These are phyloP conservation scores for Neohortaea acidophila DNA, from an alignment of 495 filamentous ascomycete species.

Conservation along the genomic window DNA sequence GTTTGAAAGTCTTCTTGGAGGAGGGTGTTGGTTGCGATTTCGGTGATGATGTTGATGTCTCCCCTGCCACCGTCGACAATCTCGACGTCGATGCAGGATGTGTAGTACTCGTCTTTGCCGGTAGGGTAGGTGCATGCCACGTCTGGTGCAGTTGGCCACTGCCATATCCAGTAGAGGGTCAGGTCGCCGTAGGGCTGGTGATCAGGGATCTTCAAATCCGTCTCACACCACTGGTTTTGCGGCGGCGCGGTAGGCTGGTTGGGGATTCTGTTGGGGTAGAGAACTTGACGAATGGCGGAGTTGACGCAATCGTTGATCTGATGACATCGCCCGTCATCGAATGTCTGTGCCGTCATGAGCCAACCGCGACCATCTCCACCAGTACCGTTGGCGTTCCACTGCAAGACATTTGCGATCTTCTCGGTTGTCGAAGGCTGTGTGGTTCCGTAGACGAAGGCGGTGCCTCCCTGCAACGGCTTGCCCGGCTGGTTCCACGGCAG, in stretches of 20 bases:
- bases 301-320: constrained; percentile 45
- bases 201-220: constrained; percentile 52
- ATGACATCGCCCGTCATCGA: constrained; percentile 74
- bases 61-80: constrained; percentile 30
- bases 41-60: constrained; percentile 29
- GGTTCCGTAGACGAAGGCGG: constrained; percentile 72
- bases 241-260: constrained; percentile 19
- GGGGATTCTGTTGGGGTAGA: constrained; percentile 31
- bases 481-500: constrained; percentile 39
- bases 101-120: constrained; percentile 58
- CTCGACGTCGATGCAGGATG: constrained; percentile 65
- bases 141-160: constrained; percentile 52
- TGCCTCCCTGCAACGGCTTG: constrained; percentile 57
- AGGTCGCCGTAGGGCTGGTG: constrained; percentile 41
- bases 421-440: constrained; percentile 43
- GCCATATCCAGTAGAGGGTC: constrained; percentile 86
- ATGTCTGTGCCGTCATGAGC: constrained; percentile 57
- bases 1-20: constrained; percentile 2
- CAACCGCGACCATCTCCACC: constrained; percentile 60
- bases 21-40: constrained; percentile 21
- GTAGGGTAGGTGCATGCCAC: constrained; percentile 33
- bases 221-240: constrained; percentile 56
- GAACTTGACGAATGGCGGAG: constrained; percentile 35
- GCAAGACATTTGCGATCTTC: constrained; percentile 52
- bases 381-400: constrained; percentile 62